Base-by-base conservation (phyloP, 1,284 basidiomycete genomes). In the Ceratobasidium papillatum region DNA sequence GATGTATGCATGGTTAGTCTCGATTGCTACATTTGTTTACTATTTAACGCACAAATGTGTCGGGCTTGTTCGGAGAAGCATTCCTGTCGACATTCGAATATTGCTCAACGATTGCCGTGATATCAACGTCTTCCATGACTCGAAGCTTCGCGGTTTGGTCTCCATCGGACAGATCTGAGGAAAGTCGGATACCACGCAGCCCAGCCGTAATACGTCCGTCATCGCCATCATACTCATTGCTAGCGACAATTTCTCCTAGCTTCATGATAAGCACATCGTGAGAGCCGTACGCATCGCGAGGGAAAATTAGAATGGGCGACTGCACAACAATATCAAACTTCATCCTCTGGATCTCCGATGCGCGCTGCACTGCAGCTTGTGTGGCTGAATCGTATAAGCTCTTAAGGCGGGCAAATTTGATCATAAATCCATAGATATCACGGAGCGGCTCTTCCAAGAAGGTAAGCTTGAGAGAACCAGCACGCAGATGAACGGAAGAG, bases 361-460 rank as follows among this genome's bases (percentile, higher is more conserved):
- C 98, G 65, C 90, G 89, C 80, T 98, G 95, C 8, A 94, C 94
- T 25, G 98, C 98, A 22, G 91, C 97, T 80, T 93, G 90, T 4
- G 94, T 94, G 8, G 97, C 95, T n/a, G 95, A 91, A 82, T 99
- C 97, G 80, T 99, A 99, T 8, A 99, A 84, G 1, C 93, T 94
- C 83, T 98, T 98, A 79, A 98, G 88, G 77, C 90, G 91, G 1
- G 95, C 94, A 71, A 99, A 91, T 81, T 96, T 95, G 78, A 90
- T 85, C 72, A 96, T 84, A 84, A 97, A 99, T 27, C 90, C 82
- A 79, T 94, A 94, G 41, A 99, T 89, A 78, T 93, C 91, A 71
- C 91, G 94, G 30, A 99, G 85, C 8, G 96, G 94, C 77, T 92
- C 87, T 80, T 98, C 94, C 75, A 98, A 86, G 82, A 96, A 96